Base-by-base conservation (phyloP, 2,329 filamentous ascomycete genomes). In the Trichoderma polysporum region DNA sequence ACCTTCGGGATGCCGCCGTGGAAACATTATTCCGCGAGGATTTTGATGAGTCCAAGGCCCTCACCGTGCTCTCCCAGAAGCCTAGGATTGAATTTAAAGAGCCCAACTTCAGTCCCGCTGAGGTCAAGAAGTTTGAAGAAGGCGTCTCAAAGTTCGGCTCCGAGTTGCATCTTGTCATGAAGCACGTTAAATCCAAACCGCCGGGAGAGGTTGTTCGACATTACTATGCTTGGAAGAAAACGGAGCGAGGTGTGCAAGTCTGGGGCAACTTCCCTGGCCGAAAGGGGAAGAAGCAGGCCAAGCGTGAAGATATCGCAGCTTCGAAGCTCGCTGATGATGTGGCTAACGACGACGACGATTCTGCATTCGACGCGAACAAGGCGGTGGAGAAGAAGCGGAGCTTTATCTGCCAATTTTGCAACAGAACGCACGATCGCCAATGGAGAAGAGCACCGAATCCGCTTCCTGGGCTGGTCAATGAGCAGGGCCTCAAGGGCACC, bases 171-270 rank as follows among this genome's bases (percentile, higher is more conserved):
- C 86, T 86, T 54, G 90, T 98, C 68, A 93, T 90, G 70, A 89
- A 91, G 71, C 91, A 97, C 76, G 92, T 97, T 73, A 94, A 93
- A 78, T 92, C 90, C 0, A 88, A 95, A 71, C 88, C 87, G 47
- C 89, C 93, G 69, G 89, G 90, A 59, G 88, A 92, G 67, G 90
- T 97, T 69, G 93, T 97, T 29, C 91, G 95, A 3, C 96, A 91
- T 76, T 99, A 98, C 79, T 99, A 99, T 77, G 92, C 92, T 71
- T 99, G 95, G 95, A 99, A 99, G 81, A 98, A 98, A 79, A 93
- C 93, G 0, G 86, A 90, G 2, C 89, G 90, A 67, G 95, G 95
- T 47, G 90, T 87, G 75, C 89, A 95, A 72, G 89, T 99, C 25
- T 97, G 95, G 94, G 93, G 93, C 68, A 92, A 89, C 70, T 97